Percentiles rank a stretch among this genome's conserved stretches.
Evolutionary conservation across 2,329 filamentous ascomycete genomes (phyloP).

Genomic region (Arthrobotrys pseudoclavata): DNA sequence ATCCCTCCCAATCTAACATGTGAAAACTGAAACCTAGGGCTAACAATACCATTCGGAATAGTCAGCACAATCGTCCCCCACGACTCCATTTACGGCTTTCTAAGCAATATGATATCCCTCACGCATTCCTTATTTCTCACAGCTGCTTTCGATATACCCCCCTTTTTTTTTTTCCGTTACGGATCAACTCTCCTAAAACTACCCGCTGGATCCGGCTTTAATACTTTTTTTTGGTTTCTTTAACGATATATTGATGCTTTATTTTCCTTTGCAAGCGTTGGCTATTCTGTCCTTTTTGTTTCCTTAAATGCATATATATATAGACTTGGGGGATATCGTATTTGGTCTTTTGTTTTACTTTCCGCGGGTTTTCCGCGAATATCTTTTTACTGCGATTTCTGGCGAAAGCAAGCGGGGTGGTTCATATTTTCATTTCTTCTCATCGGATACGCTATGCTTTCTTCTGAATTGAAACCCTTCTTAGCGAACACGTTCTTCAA

Average conservation of each 20-base stretch:
- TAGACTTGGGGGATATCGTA: constrained; percentile 61
- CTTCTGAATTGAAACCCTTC: constrained; percentile 43
- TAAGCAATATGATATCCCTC: constrained; percentile 58
- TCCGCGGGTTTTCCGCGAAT: constrained; percentile 22
- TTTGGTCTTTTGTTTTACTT: constrained; percentile 28
- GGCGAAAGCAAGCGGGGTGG: constrained; percentile 55
- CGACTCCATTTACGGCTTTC: constrained; percentile 30
- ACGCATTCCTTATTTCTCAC: constrained; percentile 44
- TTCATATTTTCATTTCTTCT: constrained; percentile 37
- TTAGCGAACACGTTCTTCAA: constrained; percentile 32
- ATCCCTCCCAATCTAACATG: background rate
- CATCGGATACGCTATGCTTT: constrained; percentile 25
- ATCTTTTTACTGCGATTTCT: constrained; percentile 15
- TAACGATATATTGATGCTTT: constrained; percentile 47
- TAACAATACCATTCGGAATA: constrained; percentile 20
- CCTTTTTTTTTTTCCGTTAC: constrained; percentile 29
- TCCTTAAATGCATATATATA: constrained; percentile 60
- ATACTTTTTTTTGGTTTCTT: constrained; percentile 21
- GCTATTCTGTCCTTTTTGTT: constrained; percentile 36
- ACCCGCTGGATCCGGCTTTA: constrained; percentile 60
- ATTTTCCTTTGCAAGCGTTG: constrained; percentile 48
- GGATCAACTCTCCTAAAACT: constrained; percentile 53
- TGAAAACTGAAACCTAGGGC: background rate
- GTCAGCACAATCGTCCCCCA: constrained; percentile 18
- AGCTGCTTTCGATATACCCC: constrained; percentile 52